Evolutionary conservation across 805 yeast genomes (phyloP).

Genomic region (Metschnikowia proteae): DNA sequence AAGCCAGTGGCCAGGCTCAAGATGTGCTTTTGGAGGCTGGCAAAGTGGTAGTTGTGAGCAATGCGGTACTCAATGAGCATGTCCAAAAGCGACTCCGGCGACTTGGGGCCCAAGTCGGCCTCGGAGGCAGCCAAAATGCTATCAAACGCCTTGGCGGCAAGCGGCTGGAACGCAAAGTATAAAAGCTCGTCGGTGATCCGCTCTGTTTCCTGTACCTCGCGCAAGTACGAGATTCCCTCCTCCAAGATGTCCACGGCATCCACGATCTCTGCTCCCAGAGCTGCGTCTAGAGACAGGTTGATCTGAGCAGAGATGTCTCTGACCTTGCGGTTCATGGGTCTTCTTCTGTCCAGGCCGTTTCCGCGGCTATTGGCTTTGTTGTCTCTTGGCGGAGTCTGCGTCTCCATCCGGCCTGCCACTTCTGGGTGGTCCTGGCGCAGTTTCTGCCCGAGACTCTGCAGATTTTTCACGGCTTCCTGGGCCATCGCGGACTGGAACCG

Average conservation of each 20-base stretch:
- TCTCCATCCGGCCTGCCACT: neutral
- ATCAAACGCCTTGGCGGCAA: conserved; percentile 21
- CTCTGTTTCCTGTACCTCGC: conserved; percentile 36
- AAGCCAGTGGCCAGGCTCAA: conserved; percentile 10
- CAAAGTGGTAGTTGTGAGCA: conserved; percentile 34
- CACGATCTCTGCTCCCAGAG: conserved; percentile 16
- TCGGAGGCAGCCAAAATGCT: conserved; percentile 16
- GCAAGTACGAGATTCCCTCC: conserved; percentile 37
- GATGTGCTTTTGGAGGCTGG: conserved; percentile 16
- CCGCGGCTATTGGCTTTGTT: neutral
- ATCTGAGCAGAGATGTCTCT: conserved; percentile 35
- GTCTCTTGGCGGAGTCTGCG: neutral
- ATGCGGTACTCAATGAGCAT: conserved; percentile 26
- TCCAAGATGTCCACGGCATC: conserved; percentile 38
- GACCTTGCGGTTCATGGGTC: conserved; percentile 23
- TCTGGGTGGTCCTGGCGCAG: neutral
- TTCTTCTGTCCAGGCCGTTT: neutral
- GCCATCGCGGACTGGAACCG: conserved; percentile 9
- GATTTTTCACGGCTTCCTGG: neutral
- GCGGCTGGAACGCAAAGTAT: conserved; percentile 27
- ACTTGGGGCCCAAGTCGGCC: conserved; percentile 11
- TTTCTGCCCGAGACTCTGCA: neutral
- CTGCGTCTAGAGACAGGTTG: conserved; percentile 20
- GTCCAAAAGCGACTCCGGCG: conserved; percentile 23
- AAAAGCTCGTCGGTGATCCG: conserved; percentile 25